These are phyloP conservation scores for Podaxis mareebaensis DNA, from an alignment of 768 basidiomycete species.

Conservation along the genomic window DNA sequence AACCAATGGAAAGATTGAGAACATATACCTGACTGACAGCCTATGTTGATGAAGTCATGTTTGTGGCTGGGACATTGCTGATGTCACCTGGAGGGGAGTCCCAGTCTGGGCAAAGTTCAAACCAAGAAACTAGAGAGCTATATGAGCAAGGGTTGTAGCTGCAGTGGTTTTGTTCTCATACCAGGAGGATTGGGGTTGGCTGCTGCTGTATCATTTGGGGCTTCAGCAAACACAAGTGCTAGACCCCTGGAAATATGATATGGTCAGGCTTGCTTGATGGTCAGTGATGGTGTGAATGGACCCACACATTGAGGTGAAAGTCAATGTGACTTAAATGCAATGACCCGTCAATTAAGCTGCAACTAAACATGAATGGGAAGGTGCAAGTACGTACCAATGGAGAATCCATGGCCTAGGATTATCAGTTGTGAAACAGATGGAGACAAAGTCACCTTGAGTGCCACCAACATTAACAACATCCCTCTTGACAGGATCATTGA, in stretches of 20 bases:
- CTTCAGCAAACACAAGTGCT: slow-evolving; percentile 35
- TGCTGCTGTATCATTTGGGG: slow-evolving; percentile 14
- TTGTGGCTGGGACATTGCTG: no score
- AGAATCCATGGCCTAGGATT: slow-evolving; percentile 54
- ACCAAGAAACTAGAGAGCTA: slow-evolving; percentile 20
- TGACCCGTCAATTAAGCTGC: neutral
- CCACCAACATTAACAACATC: slow-evolving; percentile 36
- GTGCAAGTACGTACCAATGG: slow-evolving; percentile 37
- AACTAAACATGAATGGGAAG: neutral
- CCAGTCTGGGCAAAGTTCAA: slow-evolving; percentile 26
- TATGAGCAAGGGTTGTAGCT: neutral
- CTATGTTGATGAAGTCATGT: no score
- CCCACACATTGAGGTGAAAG: slow-evolving; percentile 48
- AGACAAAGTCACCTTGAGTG: slow-evolving; percentile 34
- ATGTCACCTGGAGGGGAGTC: slow-evolving; percentile 1
- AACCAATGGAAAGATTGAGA: no score
- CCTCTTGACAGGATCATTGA: slow-evolving; percentile 38
- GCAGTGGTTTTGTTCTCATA: neutral
- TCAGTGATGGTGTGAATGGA: neutral
- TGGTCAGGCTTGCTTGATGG: neutral
- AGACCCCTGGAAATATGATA: slow-evolving; percentile 27
- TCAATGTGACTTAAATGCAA: slow-evolving; percentile 45
- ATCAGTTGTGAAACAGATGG: slow-evolving; percentile 51
- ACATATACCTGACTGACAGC: no score
- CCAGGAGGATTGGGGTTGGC: neutral